These are phyloP conservation scores for Maudiozyma serrabonitensis DNA, from an alignment of 805 yeast species.

Conservation along the genomic window DNA sequence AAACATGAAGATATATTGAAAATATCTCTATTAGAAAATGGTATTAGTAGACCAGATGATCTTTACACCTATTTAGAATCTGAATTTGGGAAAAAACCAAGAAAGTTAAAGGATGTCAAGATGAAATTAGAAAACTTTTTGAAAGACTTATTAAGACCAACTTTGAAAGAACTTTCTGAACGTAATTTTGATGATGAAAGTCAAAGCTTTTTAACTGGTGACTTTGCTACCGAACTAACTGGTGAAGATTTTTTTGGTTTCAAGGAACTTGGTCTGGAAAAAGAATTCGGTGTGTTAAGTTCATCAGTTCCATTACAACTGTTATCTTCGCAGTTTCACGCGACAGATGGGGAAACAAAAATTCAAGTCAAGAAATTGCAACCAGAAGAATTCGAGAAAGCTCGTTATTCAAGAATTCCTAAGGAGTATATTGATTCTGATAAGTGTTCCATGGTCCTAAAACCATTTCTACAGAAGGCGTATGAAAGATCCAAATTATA, in stretches of 20 bases:
- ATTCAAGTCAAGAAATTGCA: constrained; percentile 42
- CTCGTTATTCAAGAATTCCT: constrained; percentile 42
- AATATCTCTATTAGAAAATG: constrained; percentile 71
- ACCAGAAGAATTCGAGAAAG: constrained; percentile 56
- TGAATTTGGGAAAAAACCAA: constrained; percentile 56
- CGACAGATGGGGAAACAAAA: constrained; percentile 55
- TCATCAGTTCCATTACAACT: constrained; percentile 84
- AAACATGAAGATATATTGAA: constrained; percentile 39
- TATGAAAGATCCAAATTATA: constrained; percentile 34
- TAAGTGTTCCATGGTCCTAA: constrained; percentile 40
- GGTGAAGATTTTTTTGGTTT: constrained; percentile 99
- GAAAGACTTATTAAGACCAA: constrained; percentile 76
- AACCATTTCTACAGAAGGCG: constrained; percentile 41
- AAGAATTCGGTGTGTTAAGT: constrained; percentile 77
- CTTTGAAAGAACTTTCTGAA: constrained; percentile 61
- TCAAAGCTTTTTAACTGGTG: constrained; percentile 91
- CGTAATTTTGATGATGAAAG: constrained; percentile 78
- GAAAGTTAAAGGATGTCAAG: constrained; percentile 60
- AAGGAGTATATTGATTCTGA: constrained; percentile 43
- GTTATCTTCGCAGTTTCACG: constrained; percentile 45
- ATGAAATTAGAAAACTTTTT: constrained; percentile 58
- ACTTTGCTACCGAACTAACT: constrained; percentile 72
- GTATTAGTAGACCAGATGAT: constrained; percentile 69
- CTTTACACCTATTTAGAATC: constrained; percentile 67
- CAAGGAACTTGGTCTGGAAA: constrained; percentile 84